These are phyloP conservation scores for Coemansia sp. DNA, from an alignment of 192 early-diverging fungal species.

Conservation along the genomic window DNA sequence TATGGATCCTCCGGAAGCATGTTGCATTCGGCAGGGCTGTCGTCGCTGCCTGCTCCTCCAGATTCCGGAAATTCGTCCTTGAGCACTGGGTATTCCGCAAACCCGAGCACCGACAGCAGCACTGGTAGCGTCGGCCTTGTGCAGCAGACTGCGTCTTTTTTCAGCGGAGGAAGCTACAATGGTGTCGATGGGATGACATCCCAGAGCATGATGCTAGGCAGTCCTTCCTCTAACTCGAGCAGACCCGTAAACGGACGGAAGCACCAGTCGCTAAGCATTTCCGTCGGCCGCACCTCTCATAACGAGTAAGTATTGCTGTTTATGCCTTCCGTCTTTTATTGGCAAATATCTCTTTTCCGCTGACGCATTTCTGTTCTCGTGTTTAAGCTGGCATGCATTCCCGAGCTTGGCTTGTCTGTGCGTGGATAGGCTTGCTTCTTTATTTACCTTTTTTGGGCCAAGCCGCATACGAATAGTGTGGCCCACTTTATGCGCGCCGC, in stretches of 20 bases:
- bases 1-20: not conserved
- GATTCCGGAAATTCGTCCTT: constrained; percentile 30
- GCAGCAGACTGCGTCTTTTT: constrained; percentile 8
- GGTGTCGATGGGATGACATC: not conserved
- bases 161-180: not conserved
- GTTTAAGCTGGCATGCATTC: not conserved
- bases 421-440: constrained; percentile 5
- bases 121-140: not conserved
- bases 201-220: constrained; percentile 18
- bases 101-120: constrained; percentile 8
- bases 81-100: constrained; percentile 12
- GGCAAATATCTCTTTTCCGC: not conserved
- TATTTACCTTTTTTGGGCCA: constrained; percentile 4
- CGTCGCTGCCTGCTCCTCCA: constrained; percentile 35
- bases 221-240: constrained; percentile 15
- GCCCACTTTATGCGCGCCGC: constrained; percentile 44
- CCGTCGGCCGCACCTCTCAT: constrained; percentile 23
- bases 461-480: constrained; percentile 4
- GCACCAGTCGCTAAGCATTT: constrained; percentile 51
- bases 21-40: constrained; percentile 11
- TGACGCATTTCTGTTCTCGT: too few relatives aligned
- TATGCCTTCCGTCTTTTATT: not conserved
- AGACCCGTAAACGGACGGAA: constrained; percentile 22
- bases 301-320: constrained; percentile 54
- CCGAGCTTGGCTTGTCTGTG: not conserved